Evolutionary conservation across 2,329 filamentous ascomycete genomes (phyloP).

Genomic region (Cordyceps militaris): DNA sequence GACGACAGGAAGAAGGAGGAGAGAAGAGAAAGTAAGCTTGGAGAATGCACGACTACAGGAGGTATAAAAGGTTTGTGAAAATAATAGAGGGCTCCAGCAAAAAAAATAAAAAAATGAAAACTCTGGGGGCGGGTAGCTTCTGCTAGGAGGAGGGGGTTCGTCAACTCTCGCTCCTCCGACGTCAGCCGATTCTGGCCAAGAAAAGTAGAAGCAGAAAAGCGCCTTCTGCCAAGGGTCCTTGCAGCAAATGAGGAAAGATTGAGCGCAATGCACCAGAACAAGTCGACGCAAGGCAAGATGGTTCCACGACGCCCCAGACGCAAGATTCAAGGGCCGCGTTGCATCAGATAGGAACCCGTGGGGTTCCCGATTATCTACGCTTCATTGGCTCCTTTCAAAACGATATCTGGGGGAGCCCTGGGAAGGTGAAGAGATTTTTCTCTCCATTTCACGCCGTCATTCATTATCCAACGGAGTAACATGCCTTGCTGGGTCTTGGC

Average conservation of each 20-base stretch:
- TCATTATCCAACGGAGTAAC: too few species aligned
- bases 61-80: not conserved
- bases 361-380: not conserved
- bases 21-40: not conserved
- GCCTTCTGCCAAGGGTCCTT: not conserved
- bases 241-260: not conserved
- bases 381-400: not conserved
- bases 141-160: not conserved
- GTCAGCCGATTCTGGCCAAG: slow-evolving; percentile 7
- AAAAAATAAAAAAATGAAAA: too few species aligned
- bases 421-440: slow-evolving; percentile 4
- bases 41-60: not conserved
- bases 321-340: not conserved
- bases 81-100: not conserved
- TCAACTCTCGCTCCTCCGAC: not conserved
- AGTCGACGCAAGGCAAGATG: too few species aligned
- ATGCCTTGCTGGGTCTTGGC: not conserved
- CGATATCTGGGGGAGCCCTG: not conserved
- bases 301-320: slow-evolving; percentile 9
- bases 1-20: not conserved
- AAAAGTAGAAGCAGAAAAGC: not conserved
- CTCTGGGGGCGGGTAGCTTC: not conserved
- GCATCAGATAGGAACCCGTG: not conserved
- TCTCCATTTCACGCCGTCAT: not conserved
- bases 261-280: too few species aligned